Conservation (phyloP, 176 grass and related monocot species). For the sorghum (Sorghum bicolor) region Sorghum_bicolor_NCBIv3 NC_012870.2:78743001-78743500, state of each 20-base stretch:
- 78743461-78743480: no score
- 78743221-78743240: slow-evolving; percentile 50
- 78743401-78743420: neutral
- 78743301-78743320: neutral
- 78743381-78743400: neutral
- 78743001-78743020: slow-evolving; percentile 56
- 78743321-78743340: neutral
- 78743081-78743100: slow-evolving; percentile 21
- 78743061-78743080: slow-evolving; percentile 49
- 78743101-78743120: slow-evolving; percentile 8
- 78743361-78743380: slow-evolving; percentile 19
- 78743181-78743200: slow-evolving; percentile 13
- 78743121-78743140: slow-evolving; percentile 21
- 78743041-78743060: neutral
- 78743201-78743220: slow-evolving; percentile 46
- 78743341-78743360: slow-evolving; percentile 42
- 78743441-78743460: no score
- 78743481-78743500: neutral
- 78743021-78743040: slow-evolving; percentile 38
- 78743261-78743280: neutral
- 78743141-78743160: neutral
- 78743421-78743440: no score
- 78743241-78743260: neutral
- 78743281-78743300: neutral
- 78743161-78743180: slow-evolving; percentile 9